phyloP scores from a whole-genome alignment of 148 eudicot genomes.

The Cornus kousa region DNA sequence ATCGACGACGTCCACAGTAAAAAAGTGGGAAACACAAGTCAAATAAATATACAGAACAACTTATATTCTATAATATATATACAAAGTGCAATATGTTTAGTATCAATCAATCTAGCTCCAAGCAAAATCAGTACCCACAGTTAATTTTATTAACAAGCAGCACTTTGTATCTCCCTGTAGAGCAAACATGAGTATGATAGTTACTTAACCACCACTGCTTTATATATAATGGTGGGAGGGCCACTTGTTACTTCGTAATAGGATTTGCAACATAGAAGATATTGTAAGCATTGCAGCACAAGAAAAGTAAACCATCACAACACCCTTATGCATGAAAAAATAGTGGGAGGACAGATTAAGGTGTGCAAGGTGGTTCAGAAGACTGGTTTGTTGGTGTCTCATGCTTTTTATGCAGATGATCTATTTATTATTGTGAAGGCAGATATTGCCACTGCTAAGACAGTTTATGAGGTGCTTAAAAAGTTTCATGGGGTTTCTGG shows the following conservation, averaged over 20 bases:
- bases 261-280: not conserved
- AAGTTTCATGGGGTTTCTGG: no score
- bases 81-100: no score
- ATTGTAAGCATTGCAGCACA: not conserved
- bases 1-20: not conserved
- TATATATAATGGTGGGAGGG: not conserved
- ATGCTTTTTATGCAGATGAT: no score
- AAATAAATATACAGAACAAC: not conserved
- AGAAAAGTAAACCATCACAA: slow-evolving; percentile 15
- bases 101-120: no score
- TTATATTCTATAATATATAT: no score
- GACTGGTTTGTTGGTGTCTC: not conserved
- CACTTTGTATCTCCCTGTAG: not conserved
- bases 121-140: not conserved
- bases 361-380: not conserved
- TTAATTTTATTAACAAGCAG: not conserved
- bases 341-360: no score
- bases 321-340: no score
- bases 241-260: not conserved
- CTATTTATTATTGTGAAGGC: no score
- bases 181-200: not conserved
- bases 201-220: no score
- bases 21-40: not conserved
- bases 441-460: no score
- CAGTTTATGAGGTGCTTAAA: no score